Conservation (phyloP, 164 flowering plant species). For the Magnolia officinalis region DNA sequence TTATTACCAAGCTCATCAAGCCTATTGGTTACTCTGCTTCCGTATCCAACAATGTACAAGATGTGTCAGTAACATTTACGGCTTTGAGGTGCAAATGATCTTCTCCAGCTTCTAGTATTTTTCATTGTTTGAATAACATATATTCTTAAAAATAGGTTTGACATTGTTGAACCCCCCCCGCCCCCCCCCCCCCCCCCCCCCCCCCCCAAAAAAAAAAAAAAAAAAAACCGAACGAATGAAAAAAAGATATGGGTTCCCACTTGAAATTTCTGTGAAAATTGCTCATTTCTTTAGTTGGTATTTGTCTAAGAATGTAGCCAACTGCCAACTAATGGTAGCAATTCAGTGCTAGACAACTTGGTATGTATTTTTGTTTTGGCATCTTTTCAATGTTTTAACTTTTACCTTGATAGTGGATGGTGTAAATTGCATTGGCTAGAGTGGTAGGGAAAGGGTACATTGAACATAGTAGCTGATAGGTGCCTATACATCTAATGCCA, state of each 20-base stretch:
- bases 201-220: background rate
- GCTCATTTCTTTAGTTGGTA: too few relatives aligned
- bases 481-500: too few relatives aligned
- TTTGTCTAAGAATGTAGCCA: too few relatives aligned
- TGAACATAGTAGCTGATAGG: too few relatives aligned
- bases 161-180: background rate
- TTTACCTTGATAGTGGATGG: too few relatives aligned
- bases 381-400: too few relatives aligned
- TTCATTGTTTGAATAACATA: background rate
- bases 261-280: too few relatives aligned
- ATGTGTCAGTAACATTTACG: slow-evolving; percentile 59
- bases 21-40: slow-evolving; percentile 62
- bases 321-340: too few relatives aligned
- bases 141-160: background rate
- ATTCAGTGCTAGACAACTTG: too few relatives aligned
- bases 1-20: slow-evolving; percentile 62
- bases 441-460: too few relatives aligned
- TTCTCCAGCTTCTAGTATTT: background rate
- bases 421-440: too few relatives aligned
- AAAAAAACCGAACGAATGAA: background rate
- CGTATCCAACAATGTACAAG: slow-evolving; percentile 48
- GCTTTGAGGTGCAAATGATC: slow-evolving; percentile 62
- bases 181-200: background rate
- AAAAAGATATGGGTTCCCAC: background rate
- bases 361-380: too few relatives aligned